Evolutionary conservation across 768 basidiomycete species (phyloP), one percentile per base, ranked within the genome.

Genomic region (Lactarius indigo): DNA sequence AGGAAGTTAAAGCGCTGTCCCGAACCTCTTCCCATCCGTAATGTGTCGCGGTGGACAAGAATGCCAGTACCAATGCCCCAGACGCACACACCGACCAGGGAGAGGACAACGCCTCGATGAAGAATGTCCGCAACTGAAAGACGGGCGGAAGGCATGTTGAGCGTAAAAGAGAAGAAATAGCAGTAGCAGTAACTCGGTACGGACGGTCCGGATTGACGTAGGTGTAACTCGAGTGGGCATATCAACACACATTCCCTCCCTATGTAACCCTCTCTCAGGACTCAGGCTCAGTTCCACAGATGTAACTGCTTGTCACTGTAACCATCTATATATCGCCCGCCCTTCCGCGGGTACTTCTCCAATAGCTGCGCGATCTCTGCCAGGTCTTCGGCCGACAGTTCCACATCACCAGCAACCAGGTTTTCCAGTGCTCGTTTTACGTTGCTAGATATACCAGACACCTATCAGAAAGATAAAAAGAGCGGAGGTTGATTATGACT

Each of bases 361-460:
- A 84, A 71, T 33, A 79, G 71, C 10, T 74, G 71, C 41, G 77
- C 73, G 61, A 86, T 79, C 69, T 76, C 78, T 1, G 74, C 71
- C 42, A 76, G 30, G 26, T 84, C 84, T 12, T 71, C 74, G 18
- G 68, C 58, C 1, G 70, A 71, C 55, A 78, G 64, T 56, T 70
- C 69, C 31, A 86, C 70, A 23, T 79, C 72, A 15, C 78, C 80
- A 0, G 80, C 80, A 8, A 69, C 73, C 33, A 79, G 66, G 63
- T 83, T 83, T 68, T 84, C 79, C 41, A 77, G 66, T 12, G 79
- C 79, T 42, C 84, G 79, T 50, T 77, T 75, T 52, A 75, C 73
- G 56, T 79, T 70, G 31, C 78, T 81, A 64, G 18, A 17, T 59
- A 37, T 17, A 50, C 12, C n/a, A 47, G 1, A 3, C 10, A 50